These are phyloP conservation scores for Aspergillus nidulans DNA, from an alignment of 495 filamentous ascomycete genomes.

Conservation along the genomic window DNA sequence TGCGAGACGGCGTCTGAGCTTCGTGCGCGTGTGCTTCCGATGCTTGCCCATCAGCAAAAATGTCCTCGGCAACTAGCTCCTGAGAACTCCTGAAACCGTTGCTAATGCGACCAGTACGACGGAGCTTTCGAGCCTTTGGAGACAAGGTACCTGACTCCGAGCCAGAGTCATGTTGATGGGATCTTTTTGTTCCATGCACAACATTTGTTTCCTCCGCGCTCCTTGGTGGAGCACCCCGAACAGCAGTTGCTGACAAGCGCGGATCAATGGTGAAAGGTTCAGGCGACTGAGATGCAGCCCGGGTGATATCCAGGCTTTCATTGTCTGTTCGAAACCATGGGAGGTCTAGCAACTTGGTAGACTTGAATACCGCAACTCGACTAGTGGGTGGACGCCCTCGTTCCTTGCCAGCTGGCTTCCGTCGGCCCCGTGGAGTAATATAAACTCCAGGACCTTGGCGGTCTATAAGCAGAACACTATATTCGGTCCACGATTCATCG, in stretches of 20 bases:
- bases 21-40: not conserved
- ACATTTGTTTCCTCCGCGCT: not conserved
- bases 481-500: slow-evolving; percentile 44
- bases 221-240: not conserved
- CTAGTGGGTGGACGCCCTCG: slow-evolving; percentile 49
- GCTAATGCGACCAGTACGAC: slow-evolving; percentile 1
- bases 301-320: not conserved
- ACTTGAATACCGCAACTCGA: slow-evolving; percentile 51
- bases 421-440: slow-evolving; percentile 44
- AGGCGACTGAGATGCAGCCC: not conserved
- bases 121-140: slow-evolving; percentile 4
- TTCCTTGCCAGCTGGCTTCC: slow-evolving; percentile 37
- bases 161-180: not conserved
- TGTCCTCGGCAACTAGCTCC: not conserved
- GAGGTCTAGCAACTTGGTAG: slow-evolving; percentile 29
- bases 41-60: not conserved
- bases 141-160: not conserved
- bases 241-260: not conserved
- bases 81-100: not conserved
- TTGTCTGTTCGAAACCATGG: slow-evolving; percentile 32
- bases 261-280: not conserved
- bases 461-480: slow-evolving; percentile 37
- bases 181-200: slow-evolving; percentile 7
- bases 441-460: slow-evolving; percentile 46
- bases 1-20: not conserved